Evolutionary conservation across 306 rosid genomes (phyloP).

Genomic region (Castanea crenata): DNA sequence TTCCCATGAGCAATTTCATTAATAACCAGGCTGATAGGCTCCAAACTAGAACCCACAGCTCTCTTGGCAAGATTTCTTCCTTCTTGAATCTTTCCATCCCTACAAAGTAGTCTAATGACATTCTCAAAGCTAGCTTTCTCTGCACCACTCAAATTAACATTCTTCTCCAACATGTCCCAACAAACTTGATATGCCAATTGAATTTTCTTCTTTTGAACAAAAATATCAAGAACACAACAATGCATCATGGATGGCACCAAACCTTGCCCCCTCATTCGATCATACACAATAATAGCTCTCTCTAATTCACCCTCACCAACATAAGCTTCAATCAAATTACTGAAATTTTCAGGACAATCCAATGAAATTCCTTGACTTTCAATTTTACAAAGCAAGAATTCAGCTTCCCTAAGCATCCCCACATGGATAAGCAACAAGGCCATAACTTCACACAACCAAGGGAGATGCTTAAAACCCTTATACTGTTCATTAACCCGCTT

Average conservation of each 20-base stretch:
- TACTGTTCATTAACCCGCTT: conserved; percentile 37
- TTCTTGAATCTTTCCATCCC: conserved; percentile 60
- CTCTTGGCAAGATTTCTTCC: conserved; percentile 72
- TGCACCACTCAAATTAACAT: conserved; percentile 33
- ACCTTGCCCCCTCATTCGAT: conserved; percentile 37
- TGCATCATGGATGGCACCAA: conserved; percentile 43
- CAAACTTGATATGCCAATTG: conserved; percentile 39
- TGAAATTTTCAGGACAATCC: conserved; percentile 34
- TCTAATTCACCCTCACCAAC: conserved; percentile 50
- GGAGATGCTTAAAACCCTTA: conserved; percentile 38
- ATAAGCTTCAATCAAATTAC: conserved; percentile 49
- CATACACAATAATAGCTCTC: conserved; percentile 47
- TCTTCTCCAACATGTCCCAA: conserved; percentile 50
- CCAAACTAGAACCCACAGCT: conserved; percentile 38
- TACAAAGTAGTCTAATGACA: conserved; percentile 57
- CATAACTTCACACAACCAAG: conserved; percentile 56
- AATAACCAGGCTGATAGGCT: conserved; percentile 41
- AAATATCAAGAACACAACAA: conserved; percentile 36
- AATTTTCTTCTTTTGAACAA: conserved; percentile 49
- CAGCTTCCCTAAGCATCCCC: conserved; percentile 60
- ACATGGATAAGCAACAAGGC: conserved; percentile 58
- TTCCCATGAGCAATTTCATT: conserved; percentile 68
- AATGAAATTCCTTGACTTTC: conserved; percentile 37
- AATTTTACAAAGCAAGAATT: conserved; percentile 50
- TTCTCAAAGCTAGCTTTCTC: conserved; percentile 48